Percentiles rank a stretch among this genome's conserved stretches.
Evolutionary conservation across 805 yeast genomes (phyloP).

Genomic region (Nakazawaea ernobii): DNA sequence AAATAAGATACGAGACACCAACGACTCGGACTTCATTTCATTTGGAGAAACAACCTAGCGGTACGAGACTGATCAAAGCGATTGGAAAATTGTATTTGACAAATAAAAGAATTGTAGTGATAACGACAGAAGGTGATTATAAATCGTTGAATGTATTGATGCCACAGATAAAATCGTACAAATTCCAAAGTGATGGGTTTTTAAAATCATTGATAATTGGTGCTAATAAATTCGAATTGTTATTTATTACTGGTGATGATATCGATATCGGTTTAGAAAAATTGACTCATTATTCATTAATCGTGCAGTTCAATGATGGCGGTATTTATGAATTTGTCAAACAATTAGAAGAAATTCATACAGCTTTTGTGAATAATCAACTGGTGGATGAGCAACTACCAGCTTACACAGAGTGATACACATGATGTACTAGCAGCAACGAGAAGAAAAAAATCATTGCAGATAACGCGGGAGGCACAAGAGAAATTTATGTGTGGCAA

Average conservation of each 20-base stretch:
- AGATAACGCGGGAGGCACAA: too few relatives aligned
- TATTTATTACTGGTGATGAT: constrained; percentile 17
- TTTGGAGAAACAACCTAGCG: constrained; percentile 10
- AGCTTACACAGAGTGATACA: constrained; percentile 22
- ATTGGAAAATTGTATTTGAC: constrained; percentile 37
- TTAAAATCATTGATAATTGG: constrained; percentile 43
- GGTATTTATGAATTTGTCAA: constrained; percentile 39
- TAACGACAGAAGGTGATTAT: constrained; percentile 37
- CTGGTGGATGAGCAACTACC: constrained; percentile 38
- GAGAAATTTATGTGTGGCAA: neutral
- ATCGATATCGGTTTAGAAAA: constrained; percentile 29
- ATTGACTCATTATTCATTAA: constrained; percentile 31
- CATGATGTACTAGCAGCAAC: too few relatives aligned
- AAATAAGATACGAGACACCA: constrained; percentile 13
- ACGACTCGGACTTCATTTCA: constrained; percentile 14
- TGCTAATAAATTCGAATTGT: constrained; percentile 21
- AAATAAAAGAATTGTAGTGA: constrained; percentile 32
- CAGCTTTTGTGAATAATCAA: constrained; percentile 30
- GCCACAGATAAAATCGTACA: constrained; percentile 24
- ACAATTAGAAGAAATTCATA: constrained; percentile 25
- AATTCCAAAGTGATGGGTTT: constrained; percentile 25
- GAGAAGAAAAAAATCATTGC: neutral
- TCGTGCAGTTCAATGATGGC: constrained; percentile 38
- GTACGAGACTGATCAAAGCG: constrained; percentile 17
- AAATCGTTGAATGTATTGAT: constrained; percentile 35